Base-by-base conservation (phyloP, 495 filamentous ascomycete genomes). In the Pseudomonodictys pantanalensis region DNA sequence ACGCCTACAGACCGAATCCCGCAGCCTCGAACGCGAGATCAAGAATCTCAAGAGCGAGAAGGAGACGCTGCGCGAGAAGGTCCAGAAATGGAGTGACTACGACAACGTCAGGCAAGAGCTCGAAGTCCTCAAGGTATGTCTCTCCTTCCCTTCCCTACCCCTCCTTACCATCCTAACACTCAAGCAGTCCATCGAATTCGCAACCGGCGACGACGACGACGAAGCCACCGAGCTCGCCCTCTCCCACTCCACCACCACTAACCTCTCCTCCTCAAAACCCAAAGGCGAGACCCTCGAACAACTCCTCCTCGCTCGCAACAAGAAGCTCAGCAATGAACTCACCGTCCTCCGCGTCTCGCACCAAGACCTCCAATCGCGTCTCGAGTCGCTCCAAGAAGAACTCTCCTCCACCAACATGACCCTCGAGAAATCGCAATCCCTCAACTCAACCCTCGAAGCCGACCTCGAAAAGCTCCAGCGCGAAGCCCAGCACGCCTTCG, bases 91-190 rank as follows among this genome's bases (percentile, higher is more conserved):
- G 83, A 82, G 86, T 62, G 95, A 99, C 70, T 99, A 99, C 67
- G 90, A 96, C 32, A 91, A 97, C 58, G 86, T 98, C 43, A 95
- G 93, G 69, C 86, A 91, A 53, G 95, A 98, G 72, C 79, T 98
- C 23, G 93, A 97, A 64, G 91, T 98, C 44, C 81, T 98, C 64
- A 96, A 96, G 75, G 82, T 85, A 69, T 43, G 69, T 46, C 20
- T 32, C 3, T 29, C 5, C 29, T n/a, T 32, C 24, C 15, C 18
- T 43, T 45, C 22, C 0, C 2, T 25, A n/a, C 15, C 7, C 28
- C 25, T 24, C 9, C 46, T 25, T 58, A 0, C 12, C 32, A 41
- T 5, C 17, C 60, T 56, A 30, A 66, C 48, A 24, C 0, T 12
- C 12, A 44, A n/a, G 11, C 47, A 86, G 84, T 93, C 92, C 63